phyloP scores from a whole-genome alignment of 352 stramenopile genomes.

The Phytopythium sindhum region DNA sequence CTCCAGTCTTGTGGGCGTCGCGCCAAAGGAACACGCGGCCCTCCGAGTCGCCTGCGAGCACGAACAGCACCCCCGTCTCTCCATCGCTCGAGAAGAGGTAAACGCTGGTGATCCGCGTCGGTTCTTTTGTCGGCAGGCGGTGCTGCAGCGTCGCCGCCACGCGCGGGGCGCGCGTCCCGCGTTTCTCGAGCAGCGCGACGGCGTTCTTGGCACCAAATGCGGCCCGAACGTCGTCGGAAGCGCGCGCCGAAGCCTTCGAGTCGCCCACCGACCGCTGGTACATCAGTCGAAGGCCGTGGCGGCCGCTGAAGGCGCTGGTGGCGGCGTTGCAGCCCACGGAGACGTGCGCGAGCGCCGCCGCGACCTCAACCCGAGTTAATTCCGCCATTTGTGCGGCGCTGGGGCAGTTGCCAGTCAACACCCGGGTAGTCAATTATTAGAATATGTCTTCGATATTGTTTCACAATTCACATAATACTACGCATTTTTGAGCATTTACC shows the following conservation, averaged over 20 bases:
- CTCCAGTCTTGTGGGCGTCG: background rate
- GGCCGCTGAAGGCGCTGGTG: slow-evolving; percentile 41
- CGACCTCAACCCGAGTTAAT: background rate
- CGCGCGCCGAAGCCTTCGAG: background rate
- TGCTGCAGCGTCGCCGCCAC: slow-evolving; percentile 49
- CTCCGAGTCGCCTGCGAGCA: slow-evolving; percentile 64
- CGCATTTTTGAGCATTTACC: no score
- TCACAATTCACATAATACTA: no score
- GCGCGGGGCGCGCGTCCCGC: slow-evolving; percentile 13
- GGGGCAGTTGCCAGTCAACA: no score
- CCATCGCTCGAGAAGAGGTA: slow-evolving; percentile 18
- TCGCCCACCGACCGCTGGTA: background rate
- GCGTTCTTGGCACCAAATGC: slow-evolving; percentile 50
- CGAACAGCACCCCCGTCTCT: slow-evolving; percentile 8
- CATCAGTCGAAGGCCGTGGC: slow-evolving; percentile 1
- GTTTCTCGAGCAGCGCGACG: slow-evolving; percentile 34
- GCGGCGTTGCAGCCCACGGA: slow-evolving; percentile 47
- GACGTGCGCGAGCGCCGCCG: slow-evolving; percentile 42
- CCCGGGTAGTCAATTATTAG: no score
- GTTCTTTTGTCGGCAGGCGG: slow-evolving; percentile 15
- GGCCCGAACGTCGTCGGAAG: background rate
- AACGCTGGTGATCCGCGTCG: slow-evolving; percentile 46
- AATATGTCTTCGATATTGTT: no score
- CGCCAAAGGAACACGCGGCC: slow-evolving; percentile 62
- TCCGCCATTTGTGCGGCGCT: background rate